Conservation (phyloP, 2,329 filamentous ascomycete species). For the Sphaerulina musiva region DNA sequence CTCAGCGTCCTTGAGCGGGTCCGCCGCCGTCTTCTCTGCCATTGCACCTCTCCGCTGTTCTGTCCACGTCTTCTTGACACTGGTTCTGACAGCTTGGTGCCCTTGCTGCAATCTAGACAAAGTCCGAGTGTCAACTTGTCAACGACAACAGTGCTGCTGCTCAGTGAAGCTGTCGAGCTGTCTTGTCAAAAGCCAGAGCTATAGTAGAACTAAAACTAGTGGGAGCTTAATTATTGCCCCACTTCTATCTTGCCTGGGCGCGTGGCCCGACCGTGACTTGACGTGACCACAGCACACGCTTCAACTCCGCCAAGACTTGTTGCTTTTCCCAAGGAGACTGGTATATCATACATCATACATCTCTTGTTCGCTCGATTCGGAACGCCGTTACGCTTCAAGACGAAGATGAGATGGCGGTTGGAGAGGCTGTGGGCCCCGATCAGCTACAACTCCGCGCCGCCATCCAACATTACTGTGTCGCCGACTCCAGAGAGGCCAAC, state of each 20-base stretch:
- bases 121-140: no score
- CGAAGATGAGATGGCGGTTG: conserved; percentile 21
- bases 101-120: no score
- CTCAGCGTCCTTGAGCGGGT: conserved; percentile 16
- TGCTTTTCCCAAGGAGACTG: conserved; percentile 16
- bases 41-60: background rate
- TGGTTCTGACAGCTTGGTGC: no score
- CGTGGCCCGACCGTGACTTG: no score
- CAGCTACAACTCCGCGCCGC: conserved; percentile 22
- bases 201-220: background rate
- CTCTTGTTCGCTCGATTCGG: conserved; percentile 18
- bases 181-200: background rate
- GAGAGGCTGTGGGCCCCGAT: conserved; percentile 19
- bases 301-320: conserved; percentile 17
- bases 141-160: no score
- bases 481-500: conserved; percentile 33
- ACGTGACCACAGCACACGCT: conserved; percentile 17
- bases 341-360: conserved; percentile 10
- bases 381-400: conserved; percentile 17
- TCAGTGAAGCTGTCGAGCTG: background rate
- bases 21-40: conserved; percentile 12
- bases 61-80: background rate
- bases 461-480: conserved; percentile 29
- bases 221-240: no score
- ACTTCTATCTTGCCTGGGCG: background rate